Percentiles rank a stretch among this genome's conserved stretches.
These are phyloP conservation scores for Vanrija sp. DNA, from an alignment of 1,284 basidiomycete genomes.

Conservation along the genomic window DNA sequence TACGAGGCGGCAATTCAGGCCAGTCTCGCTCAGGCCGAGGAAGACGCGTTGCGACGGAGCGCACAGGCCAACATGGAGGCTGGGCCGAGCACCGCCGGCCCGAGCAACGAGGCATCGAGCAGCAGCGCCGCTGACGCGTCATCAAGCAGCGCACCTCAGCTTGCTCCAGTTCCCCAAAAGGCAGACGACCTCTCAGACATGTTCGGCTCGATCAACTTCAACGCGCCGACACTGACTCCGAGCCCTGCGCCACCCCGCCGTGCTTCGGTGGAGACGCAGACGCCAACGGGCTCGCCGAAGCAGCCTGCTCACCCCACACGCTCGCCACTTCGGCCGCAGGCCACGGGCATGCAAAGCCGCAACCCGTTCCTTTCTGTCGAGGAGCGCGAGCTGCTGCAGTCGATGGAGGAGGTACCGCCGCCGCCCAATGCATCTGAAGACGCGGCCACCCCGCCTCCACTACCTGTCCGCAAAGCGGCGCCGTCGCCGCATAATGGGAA, in stretches of 20 bases:
- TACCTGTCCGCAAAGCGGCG: too few relatives aligned
- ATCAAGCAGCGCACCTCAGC: not conserved
- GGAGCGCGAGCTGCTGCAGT: conserved; percentile 61
- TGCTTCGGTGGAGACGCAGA: not conserved
- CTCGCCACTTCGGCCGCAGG: not conserved
- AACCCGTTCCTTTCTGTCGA: conserved; percentile 57
- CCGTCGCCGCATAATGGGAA: too few relatives aligned
- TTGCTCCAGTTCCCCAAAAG: not conserved
- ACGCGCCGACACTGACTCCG: conserved; percentile 3
- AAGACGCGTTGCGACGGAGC: conserved; percentile 9
- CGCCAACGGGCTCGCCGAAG: not conserved
- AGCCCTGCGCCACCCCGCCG: not conserved
- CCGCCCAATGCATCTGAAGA: too few relatives aligned
- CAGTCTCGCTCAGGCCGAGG: conserved; percentile 33
- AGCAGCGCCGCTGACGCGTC: not conserved
- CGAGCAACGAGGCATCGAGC: not conserved
- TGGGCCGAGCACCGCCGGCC: not conserved
- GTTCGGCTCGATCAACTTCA: conserved; percentile 10
- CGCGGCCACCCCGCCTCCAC: too few relatives aligned
- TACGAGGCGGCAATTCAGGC: conserved; percentile 38
- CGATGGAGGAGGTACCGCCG: too few relatives aligned
- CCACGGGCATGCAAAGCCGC: conserved; percentile 29
- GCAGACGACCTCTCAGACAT: conserved; percentile 8
- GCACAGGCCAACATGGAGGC: not conserved
- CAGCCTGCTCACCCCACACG: too few relatives aligned